Evolutionary conservation across 2,329 filamentous ascomycete genomes (phyloP).

Genomic region (Plenodomus tracheiphilus): DNA sequence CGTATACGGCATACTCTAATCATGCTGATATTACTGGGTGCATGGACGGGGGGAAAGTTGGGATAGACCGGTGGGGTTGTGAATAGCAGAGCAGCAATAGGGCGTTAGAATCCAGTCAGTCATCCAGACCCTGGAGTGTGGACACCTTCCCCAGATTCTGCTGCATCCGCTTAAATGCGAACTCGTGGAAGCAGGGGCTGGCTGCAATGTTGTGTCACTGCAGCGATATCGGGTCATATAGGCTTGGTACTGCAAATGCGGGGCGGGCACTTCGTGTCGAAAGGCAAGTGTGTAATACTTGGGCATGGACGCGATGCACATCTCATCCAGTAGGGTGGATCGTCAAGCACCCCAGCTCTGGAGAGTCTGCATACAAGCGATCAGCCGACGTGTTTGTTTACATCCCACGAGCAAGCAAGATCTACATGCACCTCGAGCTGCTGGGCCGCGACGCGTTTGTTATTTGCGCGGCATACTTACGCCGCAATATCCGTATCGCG

Average conservation of each 20-base stretch:
- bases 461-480: constrained; percentile 6
- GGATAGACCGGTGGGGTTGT: too few relatives aligned
- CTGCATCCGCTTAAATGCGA: background rate
- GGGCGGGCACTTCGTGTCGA: too few relatives aligned
- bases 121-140: too few relatives aligned
- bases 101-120: too few relatives aligned
- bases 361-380: constrained; percentile 1
- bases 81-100: too few relatives aligned
- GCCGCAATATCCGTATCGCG: constrained; percentile 1
- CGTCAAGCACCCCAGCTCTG: background rate
- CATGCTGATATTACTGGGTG: too few relatives aligned
- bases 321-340: background rate
- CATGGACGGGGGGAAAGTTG: too few relatives aligned
- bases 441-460: background rate
- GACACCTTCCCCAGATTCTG: background rate
- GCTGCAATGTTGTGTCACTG: background rate
- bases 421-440: background rate
- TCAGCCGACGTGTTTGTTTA: constrained; percentile 1
- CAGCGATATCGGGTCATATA: background rate
- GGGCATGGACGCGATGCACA: too few relatives aligned
- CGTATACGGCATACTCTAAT: too few relatives aligned
- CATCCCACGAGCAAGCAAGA: background rate
- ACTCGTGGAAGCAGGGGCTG: background rate
- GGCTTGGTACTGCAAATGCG: too few relatives aligned
- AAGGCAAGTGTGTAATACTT: background rate